Percentiles rank a stretch among this genome's conserved stretches.
phyloP scores from a whole-genome alignment of 2,329 filamentous ascomycete species.

The Pseudocercospora vitis region DNA sequence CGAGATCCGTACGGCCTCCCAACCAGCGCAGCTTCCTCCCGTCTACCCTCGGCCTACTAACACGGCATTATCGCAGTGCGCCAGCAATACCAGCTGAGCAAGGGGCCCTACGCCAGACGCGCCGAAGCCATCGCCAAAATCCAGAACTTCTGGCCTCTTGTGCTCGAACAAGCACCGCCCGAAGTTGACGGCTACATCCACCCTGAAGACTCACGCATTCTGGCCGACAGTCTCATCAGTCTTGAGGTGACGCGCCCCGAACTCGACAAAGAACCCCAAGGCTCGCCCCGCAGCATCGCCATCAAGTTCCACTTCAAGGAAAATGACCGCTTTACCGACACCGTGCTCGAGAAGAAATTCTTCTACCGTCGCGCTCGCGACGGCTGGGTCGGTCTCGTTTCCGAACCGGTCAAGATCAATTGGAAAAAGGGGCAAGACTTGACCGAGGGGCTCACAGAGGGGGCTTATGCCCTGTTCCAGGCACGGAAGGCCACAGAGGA shows the following conservation, averaged over 20 bases:
- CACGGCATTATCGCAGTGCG: conserved; percentile 28
- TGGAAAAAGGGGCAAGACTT: conserved; percentile 79
- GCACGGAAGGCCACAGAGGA: conserved; percentile 56
- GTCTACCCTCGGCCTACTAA: conserved; percentile 1
- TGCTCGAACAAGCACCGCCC: conserved; percentile 80
- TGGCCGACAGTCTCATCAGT: conserved; percentile 66
- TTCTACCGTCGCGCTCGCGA: conserved; percentile 72
- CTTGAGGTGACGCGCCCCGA: conserved; percentile 80
- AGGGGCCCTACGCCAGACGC: conserved; percentile 75
- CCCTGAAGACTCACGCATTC: conserved; percentile 71
- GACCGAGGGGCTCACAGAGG: conserved; percentile 74
- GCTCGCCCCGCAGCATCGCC: conserved; percentile 76
- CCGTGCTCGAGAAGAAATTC: conserved; percentile 84
- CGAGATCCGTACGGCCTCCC: conserved; percentile 72
- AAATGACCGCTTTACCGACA: conserved; percentile 81
- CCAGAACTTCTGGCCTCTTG: conserved; percentile 90
- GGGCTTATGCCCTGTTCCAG: conserved; percentile 68
- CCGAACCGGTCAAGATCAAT: conserved; percentile 81
- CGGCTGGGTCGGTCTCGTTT: conserved; percentile 75
- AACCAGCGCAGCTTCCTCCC: conserved; percentile 1
- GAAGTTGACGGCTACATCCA: conserved; percentile 89
- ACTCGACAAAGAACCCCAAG: conserved; percentile 56
- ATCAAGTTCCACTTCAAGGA: conserved; percentile 76
- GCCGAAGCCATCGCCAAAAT: conserved; percentile 69
- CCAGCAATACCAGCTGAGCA: conserved; percentile 63